Evolutionary conservation across 768 basidiomycete species (phyloP), one percentile per base, ranked within the genome.

Genomic region (Termitomyces sp.): DNA sequence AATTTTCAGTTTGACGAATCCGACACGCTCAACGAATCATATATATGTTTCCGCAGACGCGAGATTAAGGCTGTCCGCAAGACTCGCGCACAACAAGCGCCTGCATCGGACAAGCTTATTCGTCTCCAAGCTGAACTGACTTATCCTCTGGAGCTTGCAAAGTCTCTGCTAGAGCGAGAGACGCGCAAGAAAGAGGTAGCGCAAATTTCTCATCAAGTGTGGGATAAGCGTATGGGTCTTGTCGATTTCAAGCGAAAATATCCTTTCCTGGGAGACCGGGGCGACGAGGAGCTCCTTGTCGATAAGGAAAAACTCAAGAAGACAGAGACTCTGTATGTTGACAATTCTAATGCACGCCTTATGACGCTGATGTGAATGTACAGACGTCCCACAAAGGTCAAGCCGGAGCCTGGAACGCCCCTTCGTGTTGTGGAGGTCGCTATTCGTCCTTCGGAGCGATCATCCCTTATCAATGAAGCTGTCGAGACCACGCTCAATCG

Each of bases 1-100:
- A 1, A 10, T 27, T 40, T 41, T 91, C 89, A 87, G 82, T 64
- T 56, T 25, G 94, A 98, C 68, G 95, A 98, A 73, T 80, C 88
- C 19, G 94, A 97, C 68, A 86, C 86, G 45, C 80, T 80, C 62
- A 93, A 91, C 54, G 94, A 96, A 64, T 95, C 96, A 0, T 98
- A 98, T 61, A 89, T 98, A 44, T 99, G 97, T 72, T 99, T 99
- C 80, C 85, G 97, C 37, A 82, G 94, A 58, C 87, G 95, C 54
- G 96, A 98, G 68, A 87, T 89, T 71, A 98, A 98, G 69, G 86
- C 91, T 3, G 82, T 92, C 44, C 86, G 97, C 59, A 98, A 98
- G 75, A 98, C 96, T 9, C 85, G 96, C 8, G 88, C 94, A 14
- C 89, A 89, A 1, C 95, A 98, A 66, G 86, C 85, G 10, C 88